Evolutionary conservation across 1,139 yeast genomes (phyloP).

Genomic region (Taphrina confusa): DNA sequence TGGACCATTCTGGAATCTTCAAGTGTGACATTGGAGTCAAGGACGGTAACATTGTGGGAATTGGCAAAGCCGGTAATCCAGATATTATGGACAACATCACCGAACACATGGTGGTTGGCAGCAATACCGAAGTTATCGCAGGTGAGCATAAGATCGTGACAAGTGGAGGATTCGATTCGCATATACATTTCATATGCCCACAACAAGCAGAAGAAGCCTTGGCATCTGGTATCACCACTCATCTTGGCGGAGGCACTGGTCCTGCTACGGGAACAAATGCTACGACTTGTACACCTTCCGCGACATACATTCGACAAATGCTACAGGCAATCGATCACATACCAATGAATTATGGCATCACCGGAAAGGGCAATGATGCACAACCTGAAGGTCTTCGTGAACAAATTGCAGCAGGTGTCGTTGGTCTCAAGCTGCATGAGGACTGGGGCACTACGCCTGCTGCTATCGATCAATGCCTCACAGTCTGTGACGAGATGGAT

Average conservation of each 20-base stretch:
- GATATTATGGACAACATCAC: conserved; percentile 36
- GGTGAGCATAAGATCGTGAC: conserved; percentile 37
- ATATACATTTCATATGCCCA: conserved; percentile 38
- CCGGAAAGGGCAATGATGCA: conserved; percentile 37
- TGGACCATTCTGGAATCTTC: conserved; percentile 37
- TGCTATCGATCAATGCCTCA: conserved; percentile 34
- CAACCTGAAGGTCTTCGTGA: conserved; percentile 28
- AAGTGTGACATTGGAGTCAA: conserved; percentile 38
- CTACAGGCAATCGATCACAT: conserved; percentile 33
- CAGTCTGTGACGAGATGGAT: conserved; percentile 37
- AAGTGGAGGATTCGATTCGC: conserved; percentile 37
- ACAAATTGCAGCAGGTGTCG: conserved; percentile 36
- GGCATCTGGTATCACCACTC: conserved; percentile 37
- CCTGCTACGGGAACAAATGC: conserved; percentile 38
- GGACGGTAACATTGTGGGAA: conserved; percentile 35
- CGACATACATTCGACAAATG: conserved; percentile 31
- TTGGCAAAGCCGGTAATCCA: conserved; percentile 38
- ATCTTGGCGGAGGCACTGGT: conserved; percentile 39
- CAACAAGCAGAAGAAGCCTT: conserved; percentile 37
- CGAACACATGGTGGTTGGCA: conserved; percentile 34
- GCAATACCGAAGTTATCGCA: conserved; percentile 37
- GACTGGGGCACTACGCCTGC: conserved; percentile 39
- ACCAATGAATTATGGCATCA: conserved; percentile 37
- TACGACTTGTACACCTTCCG: conserved; percentile 38
- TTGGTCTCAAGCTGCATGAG: conserved; percentile 37